phyloP scores from a whole-genome alignment of 345 rosid genomes.

The Rhizophora mangle region DNA sequence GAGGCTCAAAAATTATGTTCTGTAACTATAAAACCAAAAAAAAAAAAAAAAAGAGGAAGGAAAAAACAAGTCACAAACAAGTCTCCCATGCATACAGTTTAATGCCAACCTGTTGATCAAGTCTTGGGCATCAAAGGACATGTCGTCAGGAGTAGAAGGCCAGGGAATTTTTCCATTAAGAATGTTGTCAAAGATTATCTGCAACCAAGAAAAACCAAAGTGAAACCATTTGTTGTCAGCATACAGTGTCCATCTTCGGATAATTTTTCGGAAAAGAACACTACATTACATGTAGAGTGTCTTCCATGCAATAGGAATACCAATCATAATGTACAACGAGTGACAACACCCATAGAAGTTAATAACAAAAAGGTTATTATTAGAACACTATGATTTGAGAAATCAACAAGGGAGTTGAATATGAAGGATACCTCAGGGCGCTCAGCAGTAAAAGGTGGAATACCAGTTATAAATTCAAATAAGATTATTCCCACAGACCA shows the following conservation, averaged over 20 bases:
- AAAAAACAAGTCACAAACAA: constrained; percentile 10
- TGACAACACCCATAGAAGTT: neutral
- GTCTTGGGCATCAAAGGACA: constrained; percentile 81
- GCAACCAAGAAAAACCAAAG: constrained; percentile 22
- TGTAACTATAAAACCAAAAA: neutral
- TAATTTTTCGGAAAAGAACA: neutral
- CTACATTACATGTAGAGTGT: neutral
- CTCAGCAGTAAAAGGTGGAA: constrained; percentile 76
- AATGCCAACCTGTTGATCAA: constrained; percentile 63
- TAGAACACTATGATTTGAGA: neutral
- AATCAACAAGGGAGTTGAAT: neutral
- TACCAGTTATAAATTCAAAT: constrained; percentile 71
- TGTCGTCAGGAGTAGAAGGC: constrained; percentile 62
- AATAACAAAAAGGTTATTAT: too few relatives aligned
- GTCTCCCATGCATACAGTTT: constrained; percentile 3
- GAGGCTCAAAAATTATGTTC: neutral
- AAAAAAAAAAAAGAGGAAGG: neutral
- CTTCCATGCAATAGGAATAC: neutral
- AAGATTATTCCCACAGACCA: constrained; percentile 90
- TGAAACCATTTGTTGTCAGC: too few relatives aligned
- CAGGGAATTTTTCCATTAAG: constrained; percentile 73
- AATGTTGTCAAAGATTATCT: constrained; percentile 78
- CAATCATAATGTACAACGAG: neutral
- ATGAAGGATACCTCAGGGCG: constrained; percentile 57
- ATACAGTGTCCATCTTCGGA: too few relatives aligned